Evolutionary conservation across 2,329 filamentous ascomycete species (phyloP).

Genomic region (Phialophora verrucosa): DNA sequence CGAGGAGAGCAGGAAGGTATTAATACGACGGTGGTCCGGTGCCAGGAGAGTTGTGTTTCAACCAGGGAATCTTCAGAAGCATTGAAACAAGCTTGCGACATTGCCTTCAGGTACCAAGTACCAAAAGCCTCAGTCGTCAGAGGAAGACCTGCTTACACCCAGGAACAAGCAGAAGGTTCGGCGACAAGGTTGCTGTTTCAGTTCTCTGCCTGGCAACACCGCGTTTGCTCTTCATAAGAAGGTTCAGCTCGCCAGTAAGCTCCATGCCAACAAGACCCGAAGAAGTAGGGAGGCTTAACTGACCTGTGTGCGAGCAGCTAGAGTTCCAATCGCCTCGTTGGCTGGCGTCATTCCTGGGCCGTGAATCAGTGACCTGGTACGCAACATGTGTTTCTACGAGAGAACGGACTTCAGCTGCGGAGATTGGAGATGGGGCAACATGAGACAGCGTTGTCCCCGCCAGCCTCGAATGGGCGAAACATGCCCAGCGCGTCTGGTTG

Average conservation of each 20-base stretch:
- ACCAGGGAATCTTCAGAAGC: not conserved
- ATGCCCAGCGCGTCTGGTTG: conserved; percentile 35
- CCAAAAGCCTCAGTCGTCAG: not conserved
- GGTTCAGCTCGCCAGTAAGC: conserved; percentile 11
- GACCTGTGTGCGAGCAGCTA: conserved; percentile 3
- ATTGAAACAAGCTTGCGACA: not conserved
- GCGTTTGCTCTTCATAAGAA: not conserved
- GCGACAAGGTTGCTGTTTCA: not conserved
- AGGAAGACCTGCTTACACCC: not conserved
- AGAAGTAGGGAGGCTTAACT: not conserved
- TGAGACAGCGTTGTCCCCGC: conserved; percentile 38
- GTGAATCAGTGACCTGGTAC: not conserved
- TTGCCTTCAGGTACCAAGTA: not conserved
- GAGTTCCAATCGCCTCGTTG: not conserved
- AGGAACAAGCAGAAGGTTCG: not conserved
- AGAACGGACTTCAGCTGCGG: conserved; percentile 34
- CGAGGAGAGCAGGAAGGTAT: not conserved
- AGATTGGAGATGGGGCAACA: conserved; percentile 41
- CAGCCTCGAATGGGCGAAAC: conserved; percentile 40
- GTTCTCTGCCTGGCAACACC: not conserved
- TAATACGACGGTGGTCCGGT: conserved; percentile 4
- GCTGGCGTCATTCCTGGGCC: not conserved
- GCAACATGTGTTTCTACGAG: conserved; percentile 39
- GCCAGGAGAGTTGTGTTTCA: not conserved
- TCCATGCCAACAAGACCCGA: not conserved